These are phyloP conservation scores for Trametes cingulata DNA, from an alignment of 768 basidiomycete species.

Conservation along the genomic window DNA sequence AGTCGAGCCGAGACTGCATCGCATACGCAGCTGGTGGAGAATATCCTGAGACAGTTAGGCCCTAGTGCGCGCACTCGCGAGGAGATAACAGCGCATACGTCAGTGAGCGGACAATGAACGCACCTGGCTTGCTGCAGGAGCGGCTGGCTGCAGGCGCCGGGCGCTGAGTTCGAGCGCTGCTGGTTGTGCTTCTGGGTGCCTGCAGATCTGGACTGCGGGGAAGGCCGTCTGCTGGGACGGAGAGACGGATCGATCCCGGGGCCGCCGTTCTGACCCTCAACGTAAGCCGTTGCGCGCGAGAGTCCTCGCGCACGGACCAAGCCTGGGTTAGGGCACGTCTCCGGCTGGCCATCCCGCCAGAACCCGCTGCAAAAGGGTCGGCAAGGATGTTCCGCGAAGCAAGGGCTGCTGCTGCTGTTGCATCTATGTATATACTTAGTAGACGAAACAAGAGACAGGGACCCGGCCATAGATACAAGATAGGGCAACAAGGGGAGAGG, in stretches of 20 bases:
- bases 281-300: slow-evolving; percentile 8
- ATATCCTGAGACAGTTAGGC: no score
- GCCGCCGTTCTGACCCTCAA: slow-evolving; percentile 16
- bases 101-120: neutral
- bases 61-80: neutral
- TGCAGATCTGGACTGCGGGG: slow-evolving; percentile 14
- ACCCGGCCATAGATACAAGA: slow-evolving; percentile 26
- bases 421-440: slow-evolving; percentile 27
- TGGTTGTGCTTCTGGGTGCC: neutral
- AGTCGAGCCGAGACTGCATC: neutral
- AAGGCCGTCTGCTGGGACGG: neutral
- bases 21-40: neutral
- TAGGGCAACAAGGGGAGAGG: slow-evolving; percentile 1
- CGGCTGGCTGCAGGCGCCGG: neutral
- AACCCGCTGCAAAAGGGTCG: neutral
- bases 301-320: slow-evolving; percentile 19
- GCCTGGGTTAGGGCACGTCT: neutral
- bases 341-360: neutral
- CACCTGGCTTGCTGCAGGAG: neutral
- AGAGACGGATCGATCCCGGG: slow-evolving; percentile 8
- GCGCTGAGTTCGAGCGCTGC: neutral
- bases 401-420: slow-evolving; percentile 7
- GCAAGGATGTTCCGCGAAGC: neutral
- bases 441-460: slow-evolving; percentile 15
- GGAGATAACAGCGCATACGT: neutral